Percentiles rank a stretch among this genome's conserved stretches.
These are phyloP conservation scores for Flaveria robusta DNA, from an alignment of 129 eudicot species.

Conservation along the genomic window DNA sequence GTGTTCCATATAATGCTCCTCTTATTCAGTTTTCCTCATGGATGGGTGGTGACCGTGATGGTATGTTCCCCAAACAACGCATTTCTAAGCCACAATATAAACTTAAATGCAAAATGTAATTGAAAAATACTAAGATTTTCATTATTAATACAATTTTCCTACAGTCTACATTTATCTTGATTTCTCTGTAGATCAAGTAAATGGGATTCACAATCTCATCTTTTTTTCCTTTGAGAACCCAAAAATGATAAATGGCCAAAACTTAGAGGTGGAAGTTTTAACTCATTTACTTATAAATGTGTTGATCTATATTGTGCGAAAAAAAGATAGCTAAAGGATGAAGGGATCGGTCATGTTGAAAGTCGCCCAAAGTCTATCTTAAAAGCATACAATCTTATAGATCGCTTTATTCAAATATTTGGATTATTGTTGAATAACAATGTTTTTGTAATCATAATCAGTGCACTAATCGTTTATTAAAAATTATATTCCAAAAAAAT, in stretches of 20 bases:
- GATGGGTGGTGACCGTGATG: slow-evolving; percentile 99
- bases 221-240: not conserved
- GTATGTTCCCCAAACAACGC: slow-evolving; percentile 40
- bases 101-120: not conserved
- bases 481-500: not conserved
- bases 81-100: not conserved
- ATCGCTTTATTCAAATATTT: not conserved
- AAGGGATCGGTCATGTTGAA: not conserved
- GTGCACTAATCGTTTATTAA: not conserved
- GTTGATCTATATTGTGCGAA: not conserved
- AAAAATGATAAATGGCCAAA: not conserved
- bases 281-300: too few species aligned
- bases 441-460: not conserved
- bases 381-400: not conserved
- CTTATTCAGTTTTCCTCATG: slow-evolving; percentile 97
- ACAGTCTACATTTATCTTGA: not conserved
- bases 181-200: not conserved
- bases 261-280: not conserved
- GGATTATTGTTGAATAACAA: not conserved
- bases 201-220: slow-evolving; percentile 10
- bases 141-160: not conserved
- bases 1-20: slow-evolving; percentile 98
- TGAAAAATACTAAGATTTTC: not conserved
- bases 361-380: not conserved
- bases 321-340: not conserved